These are phyloP conservation scores for Puccinia polysora DNA, from an alignment of 1,284 basidiomycete genomes.

Conservation along the genomic window DNA sequence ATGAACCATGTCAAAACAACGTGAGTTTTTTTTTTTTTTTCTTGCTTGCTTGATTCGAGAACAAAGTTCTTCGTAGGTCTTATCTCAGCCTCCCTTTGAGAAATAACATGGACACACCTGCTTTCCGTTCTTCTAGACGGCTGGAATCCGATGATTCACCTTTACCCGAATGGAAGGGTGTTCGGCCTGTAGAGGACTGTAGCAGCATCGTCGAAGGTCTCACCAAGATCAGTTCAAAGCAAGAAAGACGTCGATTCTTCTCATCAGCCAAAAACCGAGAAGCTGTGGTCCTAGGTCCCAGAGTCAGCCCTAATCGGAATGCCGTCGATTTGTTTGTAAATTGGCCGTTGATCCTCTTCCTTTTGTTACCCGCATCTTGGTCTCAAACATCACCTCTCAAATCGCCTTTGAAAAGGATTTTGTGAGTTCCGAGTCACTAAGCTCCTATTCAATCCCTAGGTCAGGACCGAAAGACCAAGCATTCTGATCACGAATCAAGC, in stretches of 20 bases:
- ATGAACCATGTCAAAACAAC: slow-evolving; percentile 37
- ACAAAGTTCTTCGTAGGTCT: neutral
- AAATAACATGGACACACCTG: neutral
- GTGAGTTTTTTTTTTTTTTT: neutral
- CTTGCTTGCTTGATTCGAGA: neutral
- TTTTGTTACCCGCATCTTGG: neutral
- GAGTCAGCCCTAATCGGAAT: no score
- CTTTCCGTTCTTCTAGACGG: slow-evolving; percentile 12
- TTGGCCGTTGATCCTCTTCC: neutral
- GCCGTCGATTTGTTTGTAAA: no score
- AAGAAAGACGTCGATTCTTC: slow-evolving; percentile 25
- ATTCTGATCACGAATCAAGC: neutral
- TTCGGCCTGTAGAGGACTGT: slow-evolving; percentile 35
- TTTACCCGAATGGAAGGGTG: slow-evolving; percentile 27
- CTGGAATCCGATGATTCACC: slow-evolving; percentile 29
- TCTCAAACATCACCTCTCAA: neutral
- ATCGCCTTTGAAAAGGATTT: slow-evolving; percentile 8
- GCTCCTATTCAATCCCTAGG: neutral
- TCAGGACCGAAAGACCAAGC: neutral
- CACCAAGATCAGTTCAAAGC: slow-evolving; percentile 2
- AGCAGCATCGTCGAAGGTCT: slow-evolving; percentile 8
- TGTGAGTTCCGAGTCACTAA: slow-evolving; percentile 20
- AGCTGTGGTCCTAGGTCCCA: slow-evolving; percentile 19
- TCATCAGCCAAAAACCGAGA: slow-evolving; percentile 16
- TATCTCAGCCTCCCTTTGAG: neutral